These are phyloP conservation scores for Gossypium schwendimanii DNA, from an alignment of 441 rosid genomes.

Conservation along the genomic window DNA sequence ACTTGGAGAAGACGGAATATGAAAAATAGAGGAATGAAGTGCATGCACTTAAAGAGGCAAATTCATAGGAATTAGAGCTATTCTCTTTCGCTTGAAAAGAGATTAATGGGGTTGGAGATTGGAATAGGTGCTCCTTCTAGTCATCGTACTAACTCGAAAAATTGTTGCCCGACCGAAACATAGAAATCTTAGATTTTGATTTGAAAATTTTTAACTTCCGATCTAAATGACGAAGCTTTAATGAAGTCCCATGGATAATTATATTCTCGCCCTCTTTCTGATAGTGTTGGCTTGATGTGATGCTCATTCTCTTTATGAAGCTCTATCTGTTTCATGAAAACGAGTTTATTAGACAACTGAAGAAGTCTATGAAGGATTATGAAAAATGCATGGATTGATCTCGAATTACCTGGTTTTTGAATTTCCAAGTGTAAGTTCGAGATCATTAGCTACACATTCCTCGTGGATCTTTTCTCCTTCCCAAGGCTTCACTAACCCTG, in stretches of 20 bases:
- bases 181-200: constrained; percentile 13
- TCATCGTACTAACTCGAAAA: constrained; percentile 33
- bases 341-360: background rate
- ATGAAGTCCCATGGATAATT: constrained; percentile 5
- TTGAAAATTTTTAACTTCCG: constrained; percentile 8
- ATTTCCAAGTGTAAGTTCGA: constrained; percentile 86
- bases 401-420: constrained; percentile 58
- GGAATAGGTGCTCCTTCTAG: constrained; percentile 22
- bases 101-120: background rate
- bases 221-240: constrained; percentile 10
- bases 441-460: constrained; percentile 80
- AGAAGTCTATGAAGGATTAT: background rate
- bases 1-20: background rate
- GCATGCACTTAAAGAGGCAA: constrained; percentile 18
- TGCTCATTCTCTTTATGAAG: background rate
- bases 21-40: constrained; percentile 9
- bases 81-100: constrained; percentile 16
- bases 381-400: background rate
- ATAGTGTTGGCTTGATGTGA: background rate
- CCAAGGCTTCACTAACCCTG: constrained; percentile 85
- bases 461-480: constrained; percentile 96
- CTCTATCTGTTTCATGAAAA: constrained; percentile 27
- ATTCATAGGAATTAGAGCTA: constrained; percentile 29
- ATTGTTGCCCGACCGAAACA: constrained; percentile 23
- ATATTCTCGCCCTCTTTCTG: constrained; percentile 12